phyloP scores from a whole-genome alignment of 345 rosid species.

The Erysimum cheiranthoides region DNA sequence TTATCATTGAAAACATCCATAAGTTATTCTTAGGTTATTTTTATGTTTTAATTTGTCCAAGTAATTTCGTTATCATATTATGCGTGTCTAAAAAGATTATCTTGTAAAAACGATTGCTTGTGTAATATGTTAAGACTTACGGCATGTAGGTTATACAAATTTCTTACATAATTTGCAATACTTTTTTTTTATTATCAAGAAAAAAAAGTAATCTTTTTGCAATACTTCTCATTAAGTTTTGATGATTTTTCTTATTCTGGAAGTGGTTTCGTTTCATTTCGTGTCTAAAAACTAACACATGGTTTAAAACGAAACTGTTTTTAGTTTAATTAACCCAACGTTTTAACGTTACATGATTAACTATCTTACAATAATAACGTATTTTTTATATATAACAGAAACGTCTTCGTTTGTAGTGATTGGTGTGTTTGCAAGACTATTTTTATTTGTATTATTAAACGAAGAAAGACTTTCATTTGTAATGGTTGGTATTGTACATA shows the following conservation, averaged over 20 bases:
- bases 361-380: background rate
- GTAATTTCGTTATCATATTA: background rate
- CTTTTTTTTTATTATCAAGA: too few species aligned
- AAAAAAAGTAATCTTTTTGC: too few species aligned
- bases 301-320: background rate
- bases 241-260: background rate
- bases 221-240: background rate
- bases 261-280: background rate
- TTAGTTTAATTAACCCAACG: background rate
- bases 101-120: background rate
- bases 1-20: slow-evolving; percentile 1
- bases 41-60: background rate
- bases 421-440: background rate
- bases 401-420: background rate
- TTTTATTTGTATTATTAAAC: background rate
- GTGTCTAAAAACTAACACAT: background rate
- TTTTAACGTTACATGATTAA: background rate
- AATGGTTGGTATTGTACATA: background rate
- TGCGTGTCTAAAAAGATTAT: background rate
- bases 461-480: background rate
- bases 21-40: background rate
- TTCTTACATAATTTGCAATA: background rate
- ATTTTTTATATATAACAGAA: background rate
- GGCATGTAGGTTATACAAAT: background rate
- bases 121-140: background rate